Base-by-base conservation (phyloP, 768 basidiomycete genomes). In the Mycena vulgaris region DNA sequence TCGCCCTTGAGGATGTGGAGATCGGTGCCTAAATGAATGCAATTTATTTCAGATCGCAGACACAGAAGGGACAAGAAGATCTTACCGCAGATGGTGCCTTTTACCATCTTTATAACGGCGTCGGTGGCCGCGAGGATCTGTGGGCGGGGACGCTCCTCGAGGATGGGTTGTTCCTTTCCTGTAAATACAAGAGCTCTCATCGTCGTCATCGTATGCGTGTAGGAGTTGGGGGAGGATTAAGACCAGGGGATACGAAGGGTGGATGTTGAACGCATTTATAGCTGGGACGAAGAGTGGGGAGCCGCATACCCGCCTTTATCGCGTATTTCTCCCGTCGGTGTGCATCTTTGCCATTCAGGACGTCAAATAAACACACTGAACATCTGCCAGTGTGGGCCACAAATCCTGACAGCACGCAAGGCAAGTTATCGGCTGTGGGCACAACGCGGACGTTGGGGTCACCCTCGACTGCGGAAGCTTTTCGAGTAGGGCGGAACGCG, bases 1-100 rank as follows among this genome's bases (percentile, higher is more conserved):
- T 78, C 76, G 48, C 77, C 77, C 60, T 78, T 74, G 70, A 78
- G 77, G 70, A 78, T 80, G 57, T 83, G 83, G 37, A 78, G 74
- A 67, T 84, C 83, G 3, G 83, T 83, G 65, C 83, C 83, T 78
- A 16, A 11, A 39, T 39, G 39, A 39, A 39, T 39, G 16, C 23
- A 27, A 31, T 64, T 42, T 23, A 35, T 33, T 21, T 56, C 39
- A 45, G 53, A 47, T 25, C 14, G 30, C 7, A 30, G n/a, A 37
- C 11, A 25, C 14, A 35, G 33, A 42, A 19, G 9, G 11, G 11
- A 16, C 35, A 33, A 31, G 30, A 30, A 17, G 37, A 30, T 27
- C 68, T 27, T 33, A 75, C 75, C 74, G 53, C 75, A 76, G 53
- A 76, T 76, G 9, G 75, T 71, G 28, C 69, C 65, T 48, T 76